A percentile compares a stretch with the other conserved stretches of the same genome.
These are phyloP conservation scores for Kitagawia praeruptora DNA, from an alignment of 129 eudicot species.

Conservation along the genomic window DNA sequence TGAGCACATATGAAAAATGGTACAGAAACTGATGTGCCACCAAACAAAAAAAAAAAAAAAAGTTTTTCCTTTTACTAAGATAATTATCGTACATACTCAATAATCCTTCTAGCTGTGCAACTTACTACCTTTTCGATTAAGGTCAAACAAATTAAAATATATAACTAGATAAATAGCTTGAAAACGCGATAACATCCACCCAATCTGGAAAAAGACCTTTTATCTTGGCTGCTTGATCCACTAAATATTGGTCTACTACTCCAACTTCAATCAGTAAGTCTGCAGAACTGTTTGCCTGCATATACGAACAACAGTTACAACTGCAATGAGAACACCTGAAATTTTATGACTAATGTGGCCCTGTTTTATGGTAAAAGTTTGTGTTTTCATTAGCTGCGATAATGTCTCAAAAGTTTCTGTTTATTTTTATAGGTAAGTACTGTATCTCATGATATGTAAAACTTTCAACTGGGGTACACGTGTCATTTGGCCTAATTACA, in stretches of 20 bases:
- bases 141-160: slow-evolving; percentile 31
- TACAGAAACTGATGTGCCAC: background rate
- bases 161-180: slow-evolving; percentile 74
- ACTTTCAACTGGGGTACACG: background rate
- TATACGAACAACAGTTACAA: background rate
- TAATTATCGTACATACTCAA: background rate
- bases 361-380: background rate
- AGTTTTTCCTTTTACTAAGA: background rate
- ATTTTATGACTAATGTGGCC: background rate
- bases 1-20: background rate
- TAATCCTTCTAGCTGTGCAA: background rate
- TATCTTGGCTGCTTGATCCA: slow-evolving; percentile 44
- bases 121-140: background rate
- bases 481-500: background rate
- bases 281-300: slow-evolving; percentile 68
- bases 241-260: slow-evolving; percentile 67
- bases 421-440: background rate
- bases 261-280: slow-evolving; percentile 65
- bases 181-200: slow-evolving; percentile 69
- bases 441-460: background rate
- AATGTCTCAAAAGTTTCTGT: background rate
- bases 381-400: background rate
- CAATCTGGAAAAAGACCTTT: slow-evolving; percentile 75
- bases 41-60: background rate
- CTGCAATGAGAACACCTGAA: background rate